These are phyloP conservation scores for Schoenoplectus tabernaemontani DNA, from an alignment of 202 grass and related monocot species.

Conservation along the genomic window DNA sequence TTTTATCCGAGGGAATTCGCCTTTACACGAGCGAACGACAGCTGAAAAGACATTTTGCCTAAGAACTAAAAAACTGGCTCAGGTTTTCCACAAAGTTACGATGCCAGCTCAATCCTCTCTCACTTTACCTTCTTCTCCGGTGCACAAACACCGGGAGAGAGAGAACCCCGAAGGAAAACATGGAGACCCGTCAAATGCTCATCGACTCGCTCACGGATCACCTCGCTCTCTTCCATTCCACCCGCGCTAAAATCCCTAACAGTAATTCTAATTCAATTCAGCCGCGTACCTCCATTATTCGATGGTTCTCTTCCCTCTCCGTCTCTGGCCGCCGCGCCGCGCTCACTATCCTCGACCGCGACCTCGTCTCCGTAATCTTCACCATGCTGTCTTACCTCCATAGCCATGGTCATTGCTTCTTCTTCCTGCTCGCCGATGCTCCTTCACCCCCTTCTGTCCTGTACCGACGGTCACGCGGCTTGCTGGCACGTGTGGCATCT, in stretches of 20 bases:
- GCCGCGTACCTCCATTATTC: constrained; percentile 65
- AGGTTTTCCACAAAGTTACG: background rate
- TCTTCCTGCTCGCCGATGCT: constrained; percentile 64
- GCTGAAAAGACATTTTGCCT: no score
- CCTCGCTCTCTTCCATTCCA: constrained; percentile 78
- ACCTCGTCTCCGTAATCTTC: constrained; percentile 35
- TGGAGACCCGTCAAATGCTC: constrained; percentile 42
- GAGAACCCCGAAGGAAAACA: background rate
- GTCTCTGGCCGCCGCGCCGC: constrained; percentile 37
- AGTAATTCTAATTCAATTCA: constrained; percentile 6
- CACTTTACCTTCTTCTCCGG: constrained; percentile 17
- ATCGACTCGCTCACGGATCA: constrained; percentile 79
- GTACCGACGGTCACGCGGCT: constrained; percentile 71
- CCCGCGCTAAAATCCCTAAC: constrained; percentile 22
- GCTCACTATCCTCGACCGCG: constrained; percentile 39
- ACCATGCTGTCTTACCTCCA: constrained; percentile 67
- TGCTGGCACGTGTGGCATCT: constrained; percentile 46
- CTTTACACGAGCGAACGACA: no score
- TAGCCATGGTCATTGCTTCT: constrained; percentile 61
- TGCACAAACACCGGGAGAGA: constrained; percentile 22
- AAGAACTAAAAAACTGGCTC: background rate
- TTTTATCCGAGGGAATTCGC: no score
- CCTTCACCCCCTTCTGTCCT: constrained; percentile 48
- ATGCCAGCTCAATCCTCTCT: background rate
- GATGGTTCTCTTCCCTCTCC: constrained; percentile 72